Percentiles rank a stretch among this genome's conserved stretches.
These are phyloP conservation scores for Leptodontidium sp. DNA, from an alignment of 2,329 filamentous ascomycete genomes.

Conservation along the genomic window DNA sequence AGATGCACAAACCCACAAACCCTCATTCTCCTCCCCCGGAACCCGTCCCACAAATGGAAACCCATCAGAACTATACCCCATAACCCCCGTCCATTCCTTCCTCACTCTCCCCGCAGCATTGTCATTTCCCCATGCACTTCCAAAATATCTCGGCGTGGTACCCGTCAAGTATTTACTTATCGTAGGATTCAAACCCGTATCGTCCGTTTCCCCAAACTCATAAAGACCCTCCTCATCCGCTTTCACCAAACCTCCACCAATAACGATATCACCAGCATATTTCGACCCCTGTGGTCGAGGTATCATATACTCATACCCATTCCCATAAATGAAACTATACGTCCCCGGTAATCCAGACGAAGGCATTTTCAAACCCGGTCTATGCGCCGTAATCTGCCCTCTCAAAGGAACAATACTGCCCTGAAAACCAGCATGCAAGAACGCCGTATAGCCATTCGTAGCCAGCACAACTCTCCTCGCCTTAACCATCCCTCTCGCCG, in stretches of 20 bases:
- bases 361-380: slow-evolving; percentile 45
- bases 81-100: slow-evolving; percentile 62
- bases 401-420: slow-evolving; percentile 56
- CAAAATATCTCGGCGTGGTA: slow-evolving; percentile 47
- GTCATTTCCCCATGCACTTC: slow-evolving; percentile 55
- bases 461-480: slow-evolving; percentile 58
- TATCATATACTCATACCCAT: slow-evolving; percentile 74
- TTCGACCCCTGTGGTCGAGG: slow-evolving; percentile 57
- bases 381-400: slow-evolving; percentile 58
- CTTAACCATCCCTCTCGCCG: slow-evolving; percentile 52
- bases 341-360: slow-evolving; percentile 42
- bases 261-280: slow-evolving; percentile 48
- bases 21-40: slow-evolving; percentile 48
- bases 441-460: slow-evolving; percentile 62
- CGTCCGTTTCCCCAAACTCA: slow-evolving; percentile 53
- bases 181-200: slow-evolving; percentile 38
- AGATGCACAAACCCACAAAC: slow-evolving; percentile 41
- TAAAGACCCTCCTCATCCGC: slow-evolving; percentile 46
- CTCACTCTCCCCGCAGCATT: slow-evolving; percentile 50
- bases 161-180: slow-evolving; percentile 38
- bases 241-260: slow-evolving; percentile 40
- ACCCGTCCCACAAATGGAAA: slow-evolving; percentile 61
- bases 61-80: slow-evolving; percentile 62
- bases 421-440: slow-evolving; percentile 52
- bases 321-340: slow-evolving; percentile 63